phyloP scores from a whole-genome alignment of 2,329 filamentous ascomycete genomes.

The Alternaria brassicicola region DNA sequence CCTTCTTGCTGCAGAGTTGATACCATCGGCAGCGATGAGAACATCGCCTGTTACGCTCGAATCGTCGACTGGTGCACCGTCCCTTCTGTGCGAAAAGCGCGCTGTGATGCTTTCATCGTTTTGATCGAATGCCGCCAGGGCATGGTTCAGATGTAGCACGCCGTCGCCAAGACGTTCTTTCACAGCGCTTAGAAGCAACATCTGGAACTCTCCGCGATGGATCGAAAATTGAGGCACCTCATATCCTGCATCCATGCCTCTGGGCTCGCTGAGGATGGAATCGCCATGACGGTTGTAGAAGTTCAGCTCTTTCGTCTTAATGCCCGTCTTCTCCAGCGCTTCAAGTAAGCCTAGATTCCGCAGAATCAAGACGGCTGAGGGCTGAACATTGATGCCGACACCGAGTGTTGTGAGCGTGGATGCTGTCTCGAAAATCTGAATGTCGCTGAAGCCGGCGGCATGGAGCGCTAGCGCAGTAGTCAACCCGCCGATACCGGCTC shows the following conservation, averaged over 20 bases:
- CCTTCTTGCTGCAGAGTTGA: constrained; percentile 52
- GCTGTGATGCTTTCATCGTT: constrained; percentile 48
- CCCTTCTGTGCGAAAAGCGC: constrained; percentile 41
- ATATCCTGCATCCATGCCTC: constrained; percentile 52
- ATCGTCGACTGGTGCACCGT: constrained; percentile 33
- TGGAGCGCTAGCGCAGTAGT: constrained; percentile 73
- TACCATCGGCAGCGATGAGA: constrained; percentile 54
- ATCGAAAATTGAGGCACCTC: constrained; percentile 54
- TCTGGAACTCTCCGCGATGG: constrained; percentile 55
- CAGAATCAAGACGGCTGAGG: constrained; percentile 54
- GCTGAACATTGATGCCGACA: constrained; percentile 57
- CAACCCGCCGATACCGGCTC: constrained; percentile 75
- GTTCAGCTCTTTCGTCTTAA: constrained; percentile 53
- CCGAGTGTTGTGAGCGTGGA: constrained; percentile 52
- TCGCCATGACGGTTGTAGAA: constrained; percentile 55
- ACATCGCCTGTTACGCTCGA: constrained; percentile 44
- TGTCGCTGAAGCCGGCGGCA: constrained; percentile 65
- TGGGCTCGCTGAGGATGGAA: constrained; percentile 52
- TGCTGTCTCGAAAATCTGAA: constrained; percentile 53
- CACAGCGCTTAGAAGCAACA: constrained; percentile 52
- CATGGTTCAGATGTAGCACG: constrained; percentile 50
- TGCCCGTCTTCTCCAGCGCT: constrained; percentile 49
- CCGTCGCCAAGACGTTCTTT: constrained; percentile 50
- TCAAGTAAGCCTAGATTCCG: constrained; percentile 53
- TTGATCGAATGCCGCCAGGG: constrained; percentile 47